Base-by-base conservation (phyloP, 164 flowering plant genomes). In the Dillenia suffruticosa region DNA sequence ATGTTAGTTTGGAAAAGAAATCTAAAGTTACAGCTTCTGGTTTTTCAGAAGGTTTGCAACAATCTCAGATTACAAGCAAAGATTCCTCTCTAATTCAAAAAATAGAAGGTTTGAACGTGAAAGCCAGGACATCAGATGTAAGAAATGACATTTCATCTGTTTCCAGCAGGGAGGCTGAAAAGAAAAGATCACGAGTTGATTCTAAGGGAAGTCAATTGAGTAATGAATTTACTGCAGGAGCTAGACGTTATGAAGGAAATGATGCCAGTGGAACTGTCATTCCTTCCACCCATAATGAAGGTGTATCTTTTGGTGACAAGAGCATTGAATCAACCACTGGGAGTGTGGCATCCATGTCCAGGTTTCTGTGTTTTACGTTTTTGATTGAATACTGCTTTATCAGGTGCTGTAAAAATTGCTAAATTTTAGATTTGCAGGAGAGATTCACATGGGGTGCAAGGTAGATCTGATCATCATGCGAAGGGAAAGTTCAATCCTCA, bases 61-160 rank as follows among this genome's bases (percentile, higher is more conserved):
- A 55, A 44, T 12, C 59, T 15, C 56, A 69, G 3, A 70, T 77
- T 63, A 59, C 74, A 16, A 65, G 78, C 13, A 88, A 70, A 73
- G 84, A 76, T 79, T 57, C 82, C 44, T 68, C 77, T 67, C 63
- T 87, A 70, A 79, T 91, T 44, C 89, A 84, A 63, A 89, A 88
- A 67, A 90, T 88, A 64, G 92, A 87, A 69, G 82, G 87, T 64
- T 72, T 89, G 62, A 89, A 88, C 82, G 86, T 79, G 51, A 94
- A 85, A 79, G 79, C 77, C 1, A 78, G 96, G 46, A 80, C 74
- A 58, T 74, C 81, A 65, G 97, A 85, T 74, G 83, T 80, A 44
- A 66, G 74, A 51, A 47, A 66, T 72, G 85, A 81, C 59, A 57
- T 9, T 47, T 22, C 70, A 10, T 65, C 63, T 65, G 59, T 59